phyloP scores from a whole-genome alignment of 169 alveolate genomes.

The Babesia gibsoni region DNA sequence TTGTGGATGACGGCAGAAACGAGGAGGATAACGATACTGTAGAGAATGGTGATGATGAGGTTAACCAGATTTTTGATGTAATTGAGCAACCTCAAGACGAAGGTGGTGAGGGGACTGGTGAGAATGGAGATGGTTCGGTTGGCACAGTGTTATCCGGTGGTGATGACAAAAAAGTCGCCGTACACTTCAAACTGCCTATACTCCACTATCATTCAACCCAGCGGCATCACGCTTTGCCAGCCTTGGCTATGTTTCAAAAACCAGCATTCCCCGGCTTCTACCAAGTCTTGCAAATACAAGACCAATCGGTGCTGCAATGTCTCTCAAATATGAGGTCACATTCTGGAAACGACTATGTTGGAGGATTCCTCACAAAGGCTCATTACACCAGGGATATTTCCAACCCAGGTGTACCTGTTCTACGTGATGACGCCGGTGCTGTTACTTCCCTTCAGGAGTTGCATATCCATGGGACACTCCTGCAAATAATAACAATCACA shows the following conservation, averaged over 20 bases:
- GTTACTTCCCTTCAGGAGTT: slow-evolving; percentile 59
- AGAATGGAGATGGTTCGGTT: neutral
- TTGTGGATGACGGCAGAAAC: too few relatives aligned
- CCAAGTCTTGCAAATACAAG: slow-evolving; percentile 77
- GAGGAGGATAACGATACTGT: too few relatives aligned
- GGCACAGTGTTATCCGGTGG: neutral
- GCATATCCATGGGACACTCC: slow-evolving; percentile 66
- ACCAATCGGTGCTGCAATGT: slow-evolving; percentile 62
- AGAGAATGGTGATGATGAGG: too few relatives aligned
- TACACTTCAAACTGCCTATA: slow-evolving; percentile 48
- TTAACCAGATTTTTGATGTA: too few relatives aligned
- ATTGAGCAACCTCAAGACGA: too few relatives aligned
- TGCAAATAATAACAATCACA: slow-evolving; percentile 67
- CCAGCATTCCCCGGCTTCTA: slow-evolving; percentile 83
- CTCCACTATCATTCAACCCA: slow-evolving; percentile 36
- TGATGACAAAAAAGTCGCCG: slow-evolving; percentile 13
- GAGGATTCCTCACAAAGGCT: slow-evolving; percentile 62
- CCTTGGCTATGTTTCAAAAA: slow-evolving; percentile 71
- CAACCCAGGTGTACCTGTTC: slow-evolving; percentile 25
- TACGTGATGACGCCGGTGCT: slow-evolving; percentile 62
- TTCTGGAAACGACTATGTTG: slow-evolving; percentile 65
- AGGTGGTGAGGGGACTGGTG: neutral
- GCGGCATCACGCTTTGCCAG: slow-evolving; percentile 62
- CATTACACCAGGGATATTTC: slow-evolving; percentile 12
- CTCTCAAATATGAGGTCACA: slow-evolving; percentile 51